A percentile compares a stretch with the other conserved stretches of the same genome.
Evolutionary conservation across 2,329 filamentous ascomycete genomes (phyloP).

Genomic region (Colletotrichum shisoi): DNA sequence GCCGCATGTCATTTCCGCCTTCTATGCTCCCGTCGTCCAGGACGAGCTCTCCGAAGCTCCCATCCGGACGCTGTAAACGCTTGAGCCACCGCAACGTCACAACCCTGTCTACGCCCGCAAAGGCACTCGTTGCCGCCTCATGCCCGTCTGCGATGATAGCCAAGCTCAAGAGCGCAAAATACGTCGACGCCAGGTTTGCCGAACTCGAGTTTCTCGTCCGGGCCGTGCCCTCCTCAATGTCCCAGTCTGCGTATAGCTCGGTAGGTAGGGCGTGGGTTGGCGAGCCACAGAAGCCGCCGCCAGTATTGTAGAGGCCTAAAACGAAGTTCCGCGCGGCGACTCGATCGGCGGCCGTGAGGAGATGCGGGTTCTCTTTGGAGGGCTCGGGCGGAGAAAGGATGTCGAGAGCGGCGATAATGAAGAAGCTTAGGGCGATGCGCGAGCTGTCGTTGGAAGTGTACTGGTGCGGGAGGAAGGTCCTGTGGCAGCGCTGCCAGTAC

Average conservation of each 20-base stretch:
- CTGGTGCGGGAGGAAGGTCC: conserved; percentile 77
- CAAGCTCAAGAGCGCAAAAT: conserved; percentile 82
- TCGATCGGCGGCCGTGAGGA: conserved; percentile 58
- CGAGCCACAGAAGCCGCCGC: conserved; percentile 88
- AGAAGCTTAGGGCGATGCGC: conserved; percentile 88
- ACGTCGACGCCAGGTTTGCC: conserved; percentile 85
- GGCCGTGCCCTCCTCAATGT: conserved; percentile 33
- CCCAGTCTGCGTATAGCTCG: conserved; percentile 42
- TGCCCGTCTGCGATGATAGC: conserved; percentile 58
- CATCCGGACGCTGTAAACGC: conserved; percentile 79
- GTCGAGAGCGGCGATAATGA: conserved; percentile 86
- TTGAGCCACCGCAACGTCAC: conserved; percentile 78
- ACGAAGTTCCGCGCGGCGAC: conserved; percentile 73
- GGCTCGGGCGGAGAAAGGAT: conserved; percentile 69
- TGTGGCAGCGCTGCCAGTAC: conserved; percentile 92
- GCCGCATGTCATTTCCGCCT: conserved; percentile 84
- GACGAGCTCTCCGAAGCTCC: conserved; percentile 88
- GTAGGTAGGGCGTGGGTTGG: conserved; percentile 68
- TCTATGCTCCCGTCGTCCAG: conserved; percentile 66
- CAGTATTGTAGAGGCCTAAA: conserved; percentile 82
- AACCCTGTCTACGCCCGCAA: conserved; percentile 70
- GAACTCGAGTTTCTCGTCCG: conserved; percentile 49
- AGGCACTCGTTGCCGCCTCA: conserved; percentile 52
- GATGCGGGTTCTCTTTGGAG: conserved; percentile 50
- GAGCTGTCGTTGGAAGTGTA: conserved; percentile 92